Evolutionary conservation across 768 basidiomycete genomes (phyloP), one percentile per base, ranked within the genome.

Genomic region (Flagelloscypha sp.): DNA sequence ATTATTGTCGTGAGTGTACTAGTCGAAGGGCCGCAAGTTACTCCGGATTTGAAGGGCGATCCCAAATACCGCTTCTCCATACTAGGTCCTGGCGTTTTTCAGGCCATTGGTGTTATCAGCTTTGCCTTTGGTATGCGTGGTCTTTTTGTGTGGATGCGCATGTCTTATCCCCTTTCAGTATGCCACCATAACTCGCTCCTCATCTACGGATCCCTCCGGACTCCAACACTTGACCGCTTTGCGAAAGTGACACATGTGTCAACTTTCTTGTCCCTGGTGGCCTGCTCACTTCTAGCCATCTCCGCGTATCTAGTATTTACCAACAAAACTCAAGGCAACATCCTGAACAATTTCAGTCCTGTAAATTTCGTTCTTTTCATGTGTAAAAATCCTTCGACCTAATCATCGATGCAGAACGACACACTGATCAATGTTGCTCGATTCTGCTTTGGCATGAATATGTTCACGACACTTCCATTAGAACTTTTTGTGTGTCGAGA

Each of bases 401-500:
- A 21, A 7, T 19, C 15, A 11, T 31, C n/a, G 34, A 4, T 37
- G 7, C 49, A 85, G 78, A 68, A 71, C 44, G 87, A 94, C 49
- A 74, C 79, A n/a, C 48, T 97, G 38, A 95, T 98, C 62, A 98
- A 98, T 50, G 66, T 98, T 34, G 95, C 95, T 2, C 74, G 95
- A 11, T 87, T 95, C 47, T 90, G 85, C 52, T 90, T 93, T 52
- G 92, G 90, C 8, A 56, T 92, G 44, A 95, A 94, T 58, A 99
- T 98, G 95, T 95, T 97, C 49, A 93, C 93, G 1, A 99, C 95
- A 0, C 74, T 97, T 15, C 95, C 95, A 1, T 66, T 99, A 25
- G 95, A 99, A 49, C 65, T 92, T 10, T 99, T 98, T 54, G 95
- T 99, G 17, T 99, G 95, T 52, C 74, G 95, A 62, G 95, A 99